Evolutionary conservation across 106 monocot species (phyloP).

Genomic region (Xerophyta viscosa): DNA sequence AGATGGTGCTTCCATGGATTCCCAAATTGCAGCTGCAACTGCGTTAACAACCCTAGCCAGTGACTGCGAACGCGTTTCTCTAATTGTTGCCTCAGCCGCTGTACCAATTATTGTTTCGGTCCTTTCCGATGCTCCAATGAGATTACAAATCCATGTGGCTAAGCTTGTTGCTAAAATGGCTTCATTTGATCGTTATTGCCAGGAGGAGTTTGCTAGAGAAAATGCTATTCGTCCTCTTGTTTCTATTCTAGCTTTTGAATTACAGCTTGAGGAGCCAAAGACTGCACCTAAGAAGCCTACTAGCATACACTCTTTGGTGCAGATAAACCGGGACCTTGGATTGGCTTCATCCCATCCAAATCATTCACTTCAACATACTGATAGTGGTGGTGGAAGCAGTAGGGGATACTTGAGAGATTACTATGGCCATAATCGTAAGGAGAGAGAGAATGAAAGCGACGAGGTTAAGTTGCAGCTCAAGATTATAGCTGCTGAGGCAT

Average conservation of each 20-base stretch:
- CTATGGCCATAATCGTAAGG: constrained; percentile 8
- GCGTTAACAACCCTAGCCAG: constrained; percentile 30
- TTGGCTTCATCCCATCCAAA: not conserved
- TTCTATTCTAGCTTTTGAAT: constrained; percentile 35
- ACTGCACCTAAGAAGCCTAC: constrained; percentile 12
- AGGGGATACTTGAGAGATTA: too few species aligned
- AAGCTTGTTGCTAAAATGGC: constrained; percentile 36
- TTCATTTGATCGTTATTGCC: constrained; percentile 7
- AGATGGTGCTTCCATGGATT: constrained; percentile 23
- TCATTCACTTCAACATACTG: not conserved
- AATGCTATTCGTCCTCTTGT: constrained; percentile 49
- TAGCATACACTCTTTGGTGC: constrained; percentile 39
- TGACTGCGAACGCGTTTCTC: constrained; percentile 10
- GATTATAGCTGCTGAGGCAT: constrained; percentile 33
- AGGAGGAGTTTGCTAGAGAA: constrained; percentile 51
- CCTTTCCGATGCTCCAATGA: constrained; percentile 35
- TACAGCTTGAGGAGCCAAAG: constrained; percentile 27
- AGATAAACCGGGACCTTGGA: constrained; percentile 4
- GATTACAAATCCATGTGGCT: constrained; percentile 26
- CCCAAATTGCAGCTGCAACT: constrained; percentile 34
- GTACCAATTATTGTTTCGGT: constrained; percentile 26
- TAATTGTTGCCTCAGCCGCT: constrained; percentile 22
- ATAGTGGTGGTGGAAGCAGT: not conserved
- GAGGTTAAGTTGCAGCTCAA: constrained; percentile 41
- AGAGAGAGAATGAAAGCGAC: constrained; percentile 45